Percentiles rank a stretch among this genome's conserved stretches.
Evolutionary conservation across 805 yeast genomes (phyloP).

Genomic region (Saturnispora kantuleensis): DNA sequence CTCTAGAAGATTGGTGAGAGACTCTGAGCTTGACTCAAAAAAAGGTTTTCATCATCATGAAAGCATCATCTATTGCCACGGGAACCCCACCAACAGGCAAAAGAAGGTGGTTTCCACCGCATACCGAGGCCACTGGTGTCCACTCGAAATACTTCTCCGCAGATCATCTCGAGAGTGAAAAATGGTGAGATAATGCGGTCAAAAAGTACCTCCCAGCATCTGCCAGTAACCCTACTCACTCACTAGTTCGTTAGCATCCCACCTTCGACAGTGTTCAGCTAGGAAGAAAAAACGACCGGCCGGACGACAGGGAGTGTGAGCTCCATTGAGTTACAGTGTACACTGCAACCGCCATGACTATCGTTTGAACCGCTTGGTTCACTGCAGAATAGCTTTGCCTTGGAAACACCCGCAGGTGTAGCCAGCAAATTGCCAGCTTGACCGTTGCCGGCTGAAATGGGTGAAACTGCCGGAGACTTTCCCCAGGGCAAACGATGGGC

Average conservation of each 20-base stretch:
- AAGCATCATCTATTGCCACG: background rate
- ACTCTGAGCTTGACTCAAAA: conserved; percentile 20
- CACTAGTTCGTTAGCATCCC: conserved; percentile 8
- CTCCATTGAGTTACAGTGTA: conserved; percentile 20
- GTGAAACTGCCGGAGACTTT: conserved; percentile 20
- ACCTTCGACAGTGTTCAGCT: conserved; percentile 17
- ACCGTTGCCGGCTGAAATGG: conserved; percentile 22
- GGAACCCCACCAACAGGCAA: conserved; percentile 1
- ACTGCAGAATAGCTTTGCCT: conserved; percentile 15
- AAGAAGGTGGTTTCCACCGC: background rate
- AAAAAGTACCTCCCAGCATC: background rate
- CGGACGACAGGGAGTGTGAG: conserved; percentile 17
- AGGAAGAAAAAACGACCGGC: conserved; percentile 9
- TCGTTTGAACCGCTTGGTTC: conserved; percentile 14
- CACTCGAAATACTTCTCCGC: background rate
- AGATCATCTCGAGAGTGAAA: background rate
- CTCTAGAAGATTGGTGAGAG: conserved; percentile 13
- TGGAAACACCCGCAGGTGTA: background rate
- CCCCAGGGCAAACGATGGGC: conserved; percentile 17
- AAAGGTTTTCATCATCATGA: conserved; percentile 10
- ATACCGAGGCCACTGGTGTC: background rate
- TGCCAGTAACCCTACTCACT: too few species aligned
- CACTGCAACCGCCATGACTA: conserved; percentile 20
- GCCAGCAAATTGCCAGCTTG: conserved; percentile 10
- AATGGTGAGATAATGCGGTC: background rate